These are phyloP conservation scores for Gynochthodes officinalis DNA, from an alignment of 257 asterid genomes.

Conservation along the genomic window DNA sequence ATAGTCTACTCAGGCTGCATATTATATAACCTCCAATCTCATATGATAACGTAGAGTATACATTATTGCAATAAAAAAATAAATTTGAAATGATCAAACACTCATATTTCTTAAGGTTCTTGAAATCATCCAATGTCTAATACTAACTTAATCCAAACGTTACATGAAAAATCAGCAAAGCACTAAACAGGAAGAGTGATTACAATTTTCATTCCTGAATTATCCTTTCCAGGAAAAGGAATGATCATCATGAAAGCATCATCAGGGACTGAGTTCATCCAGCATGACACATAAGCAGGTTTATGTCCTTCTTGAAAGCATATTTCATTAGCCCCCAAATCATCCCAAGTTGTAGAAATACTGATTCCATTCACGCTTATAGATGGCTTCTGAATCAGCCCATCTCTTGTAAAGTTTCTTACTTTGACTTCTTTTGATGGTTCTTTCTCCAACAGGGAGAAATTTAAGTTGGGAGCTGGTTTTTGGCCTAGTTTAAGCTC, in stretches of 20 bases:
- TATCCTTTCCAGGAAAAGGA: constrained; percentile 23
- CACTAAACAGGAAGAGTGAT: constrained; percentile 23
- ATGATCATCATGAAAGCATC: constrained; percentile 48
- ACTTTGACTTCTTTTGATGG: constrained; percentile 30
- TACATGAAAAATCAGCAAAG: not conserved
- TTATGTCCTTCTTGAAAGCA: constrained; percentile 41
- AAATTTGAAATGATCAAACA: too few species aligned
- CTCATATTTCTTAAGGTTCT: too few species aligned
- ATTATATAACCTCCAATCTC: too few species aligned
- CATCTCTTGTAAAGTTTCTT: constrained; percentile 28
- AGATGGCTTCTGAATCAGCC: constrained; percentile 17
- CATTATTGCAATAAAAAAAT: too few species aligned
- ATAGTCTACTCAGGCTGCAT: too few species aligned
- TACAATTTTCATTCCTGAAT: constrained; percentile 29
- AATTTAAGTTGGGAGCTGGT: constrained; percentile 23
- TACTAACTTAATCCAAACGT: not conserved
- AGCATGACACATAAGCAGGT: constrained; percentile 41
- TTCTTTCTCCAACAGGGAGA: constrained; percentile 33
- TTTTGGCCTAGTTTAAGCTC: constrained; percentile 27
- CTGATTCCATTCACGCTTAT: constrained; percentile 8
- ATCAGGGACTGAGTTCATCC: constrained; percentile 49
- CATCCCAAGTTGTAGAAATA: constrained; percentile 35
- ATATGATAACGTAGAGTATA: too few species aligned
- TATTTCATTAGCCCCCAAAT: constrained; percentile 28
- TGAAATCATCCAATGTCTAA: not conserved